Base-by-base conservation (phyloP, 495 filamentous ascomycete species). In the Hypoxylon fuscum region DNA sequence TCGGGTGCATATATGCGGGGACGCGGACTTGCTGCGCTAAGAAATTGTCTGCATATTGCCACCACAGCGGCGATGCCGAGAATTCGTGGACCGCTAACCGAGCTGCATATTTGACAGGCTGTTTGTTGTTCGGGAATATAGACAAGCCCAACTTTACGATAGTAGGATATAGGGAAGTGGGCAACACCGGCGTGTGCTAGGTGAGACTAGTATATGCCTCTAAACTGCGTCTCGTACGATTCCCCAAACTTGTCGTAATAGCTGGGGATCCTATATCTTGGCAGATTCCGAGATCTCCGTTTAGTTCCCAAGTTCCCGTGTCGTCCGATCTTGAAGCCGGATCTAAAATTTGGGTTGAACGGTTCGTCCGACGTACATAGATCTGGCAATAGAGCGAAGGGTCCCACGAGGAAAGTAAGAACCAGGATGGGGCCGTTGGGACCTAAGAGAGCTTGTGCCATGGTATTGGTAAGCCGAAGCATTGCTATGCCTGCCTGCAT, bases 171-270 rank as follows among this genome's bases (percentile, higher is more conserved):
- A 11, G 7, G 20, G 15, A n/a, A 35, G 35, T 12, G 34, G 23
- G 15, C 29, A n/a, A 15, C 22, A 8, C 53, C 51, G 50, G 55
- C 25, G 37, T 25, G 25, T 31, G 52, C 15, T 44, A 20, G 52
- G 20, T 34, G 2, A 46, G 44, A 47, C 46, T 46, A 48, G 41
- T 50, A 29, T 34, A 56, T 35, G 37, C 40, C n/a, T 48, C 22
- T 35, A 25, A 45, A 38, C 20, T 41, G 31, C 29, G 22, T 51
- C 62, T 66, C 62, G 62, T 60, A 66, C 62, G 55, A 66, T 60
- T 66, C 50, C 37, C 50, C 40, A 46, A 59, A 5, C 23, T 12
- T 21, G 55, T 35, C 17, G 31, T 49, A 34, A 65, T 59, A 59
- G 50, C 49, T 43, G 49, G 31, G 45, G 31, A 43, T 18, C 38